A percentile compares a stretch with the other conserved stretches of the same genome.
Conservation (phyloP, 2,329 filamentous ascomycete genomes). For the Annulohypoxylon truncatum region DNA sequence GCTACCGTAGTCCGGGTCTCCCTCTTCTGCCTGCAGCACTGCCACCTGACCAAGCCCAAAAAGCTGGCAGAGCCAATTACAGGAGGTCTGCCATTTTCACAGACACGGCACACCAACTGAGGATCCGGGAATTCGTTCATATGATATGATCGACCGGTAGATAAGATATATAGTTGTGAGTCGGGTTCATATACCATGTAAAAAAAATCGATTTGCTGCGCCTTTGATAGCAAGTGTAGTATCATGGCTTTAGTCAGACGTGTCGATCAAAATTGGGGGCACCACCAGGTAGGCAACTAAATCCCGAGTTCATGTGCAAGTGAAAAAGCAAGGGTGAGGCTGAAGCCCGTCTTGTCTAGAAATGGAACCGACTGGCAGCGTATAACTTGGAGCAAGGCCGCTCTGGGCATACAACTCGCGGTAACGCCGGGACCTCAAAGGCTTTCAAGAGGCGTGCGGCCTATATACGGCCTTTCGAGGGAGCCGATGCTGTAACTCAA, state of each 20-base stretch:
- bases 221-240: conserved; percentile 7
- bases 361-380: conserved; percentile 2
- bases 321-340: conserved; percentile 21
- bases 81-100: neutral
- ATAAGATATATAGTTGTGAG: neutral
- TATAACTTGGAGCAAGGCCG: neutral
- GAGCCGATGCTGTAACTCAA: conserved; percentile 9
- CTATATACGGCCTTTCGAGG: conserved; percentile 1
- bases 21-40: conserved; percentile 15
- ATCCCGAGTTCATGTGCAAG: neutral
- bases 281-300: conserved; percentile 21
- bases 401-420: conserved; percentile 4
- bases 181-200: conserved; percentile 11
- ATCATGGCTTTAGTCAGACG: conserved; percentile 10
- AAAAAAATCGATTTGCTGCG: conserved; percentile 13
- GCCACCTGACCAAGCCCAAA: conserved; percentile 20
- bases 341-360: conserved; percentile 15
- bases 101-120: conserved; percentile 7
- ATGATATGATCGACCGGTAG: conserved; percentile 18
- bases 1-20: conserved; percentile 3
- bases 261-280: conserved; percentile 2
- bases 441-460: neutral
- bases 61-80: conserved; percentile 20
- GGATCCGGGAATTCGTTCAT: neutral
- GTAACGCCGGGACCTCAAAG: conserved; percentile 1